Evolutionary conservation across 2,329 filamentous ascomycete species (phyloP).

Genomic region (Talaromyces sp.): DNA sequence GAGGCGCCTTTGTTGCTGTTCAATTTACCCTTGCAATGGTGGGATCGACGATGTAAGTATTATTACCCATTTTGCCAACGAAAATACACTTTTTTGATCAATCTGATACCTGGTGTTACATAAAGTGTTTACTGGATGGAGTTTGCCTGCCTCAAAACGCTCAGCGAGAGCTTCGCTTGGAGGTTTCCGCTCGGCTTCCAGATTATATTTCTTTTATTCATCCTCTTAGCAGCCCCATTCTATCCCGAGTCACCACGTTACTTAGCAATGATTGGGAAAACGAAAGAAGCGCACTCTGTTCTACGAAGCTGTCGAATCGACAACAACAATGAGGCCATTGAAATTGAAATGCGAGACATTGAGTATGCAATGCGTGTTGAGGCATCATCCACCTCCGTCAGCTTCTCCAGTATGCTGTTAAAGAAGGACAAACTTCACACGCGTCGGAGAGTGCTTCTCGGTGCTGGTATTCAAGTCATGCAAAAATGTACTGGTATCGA

Average conservation of each 20-base stretch:
- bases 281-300: conserved; percentile 28
- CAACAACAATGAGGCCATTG: conserved; percentile 26
- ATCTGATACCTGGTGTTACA: neutral
- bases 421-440: conserved; percentile 36
- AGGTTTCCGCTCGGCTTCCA: conserved; percentile 58
- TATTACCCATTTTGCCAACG: too few relatives aligned
- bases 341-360: conserved; percentile 40
- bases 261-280: conserved; percentile 32
- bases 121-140: conserved; percentile 25
- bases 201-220: conserved; percentile 51
- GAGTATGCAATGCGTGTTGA: conserved; percentile 34
- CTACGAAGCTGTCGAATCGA: conserved; percentile 30
- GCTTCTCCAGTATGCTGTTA: conserved; percentile 33
- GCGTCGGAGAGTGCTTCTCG: conserved; percentile 44
- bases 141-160: conserved; percentile 21
- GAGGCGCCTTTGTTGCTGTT: conserved; percentile 22
- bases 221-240: conserved; percentile 29
- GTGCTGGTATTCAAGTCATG: conserved; percentile 46
- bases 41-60: conserved; percentile 14
- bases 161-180: conserved; percentile 43
- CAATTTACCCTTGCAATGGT: conserved; percentile 20
- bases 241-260: conserved; percentile 32
- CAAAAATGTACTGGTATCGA: conserved; percentile 46
- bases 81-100: neutral
- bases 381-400: conserved; percentile 27